Evolutionary conservation across 768 basidiomycete genomes (phyloP).

Genomic region (Tricholoma terreum): DNA sequence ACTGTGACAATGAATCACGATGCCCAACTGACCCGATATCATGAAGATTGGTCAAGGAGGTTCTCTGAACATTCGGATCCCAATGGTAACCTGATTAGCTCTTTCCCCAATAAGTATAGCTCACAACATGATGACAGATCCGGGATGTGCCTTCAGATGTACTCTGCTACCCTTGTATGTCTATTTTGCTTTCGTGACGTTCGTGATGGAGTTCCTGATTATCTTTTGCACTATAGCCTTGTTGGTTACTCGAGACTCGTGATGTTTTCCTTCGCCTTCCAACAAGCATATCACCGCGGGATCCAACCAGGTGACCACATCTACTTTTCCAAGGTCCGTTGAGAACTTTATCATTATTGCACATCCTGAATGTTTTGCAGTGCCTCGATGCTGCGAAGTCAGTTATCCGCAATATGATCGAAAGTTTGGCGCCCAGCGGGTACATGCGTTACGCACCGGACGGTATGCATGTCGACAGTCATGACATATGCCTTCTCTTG

Average conservation of each 20-base stretch:
- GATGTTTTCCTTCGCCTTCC: conserved; percentile 86
- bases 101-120: neutral
- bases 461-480: conserved; percentile 41
- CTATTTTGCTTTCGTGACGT: neutral
- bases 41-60: conserved; percentile 62
- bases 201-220: conserved; percentile 9
- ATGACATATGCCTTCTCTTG: neutral
- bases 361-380: conserved; percentile 30
- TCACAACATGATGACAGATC: conserved; percentile 39
- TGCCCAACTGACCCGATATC: conserved; percentile 50
- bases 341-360: neutral
- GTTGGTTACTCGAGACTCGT: conserved; percentile 77
- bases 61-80: conserved; percentile 61
- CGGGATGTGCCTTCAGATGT: conserved; percentile 57
- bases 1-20: conserved; percentile 61
- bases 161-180: conserved; percentile 72
- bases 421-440: conserved; percentile 63
- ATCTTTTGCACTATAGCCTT: conserved; percentile 42
- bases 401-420: conserved; percentile 64
- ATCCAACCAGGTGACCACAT: conserved; percentile 58
- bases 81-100: conserved; percentile 37
- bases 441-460: conserved; percentile 80
- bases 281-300: conserved; percentile 74
- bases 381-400: conserved; percentile 69
- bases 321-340: conserved; percentile 62